Percentiles rank a stretch among this genome's conserved stretches.
phyloP scores from a whole-genome alignment of 2,329 filamentous ascomycete species.

The Ophiostoma piceae region DNA sequence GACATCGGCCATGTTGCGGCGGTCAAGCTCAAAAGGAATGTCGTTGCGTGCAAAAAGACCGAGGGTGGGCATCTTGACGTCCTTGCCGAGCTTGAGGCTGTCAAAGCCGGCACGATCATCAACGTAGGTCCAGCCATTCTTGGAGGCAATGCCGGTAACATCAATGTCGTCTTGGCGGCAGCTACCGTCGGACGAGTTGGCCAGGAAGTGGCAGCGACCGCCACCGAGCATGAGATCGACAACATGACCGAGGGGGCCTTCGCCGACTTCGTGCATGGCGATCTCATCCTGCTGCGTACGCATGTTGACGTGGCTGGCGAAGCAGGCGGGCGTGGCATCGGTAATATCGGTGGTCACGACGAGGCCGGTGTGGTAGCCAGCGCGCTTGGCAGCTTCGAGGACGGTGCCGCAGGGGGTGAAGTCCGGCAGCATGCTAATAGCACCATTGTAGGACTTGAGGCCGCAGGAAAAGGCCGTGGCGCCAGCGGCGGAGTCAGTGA shows the following conservation, averaged over 20 bases:
- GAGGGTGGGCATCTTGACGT: slow-evolving; percentile 70
- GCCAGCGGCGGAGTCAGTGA: slow-evolving; percentile 95
- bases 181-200: slow-evolving; percentile 73
- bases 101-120: slow-evolving; percentile 70
- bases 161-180: slow-evolving; percentile 77
- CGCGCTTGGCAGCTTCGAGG: slow-evolving; percentile 86
- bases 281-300: slow-evolving; percentile 83
- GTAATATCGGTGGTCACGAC: slow-evolving; percentile 94
- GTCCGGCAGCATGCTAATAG: slow-evolving; percentile 83
- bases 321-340: slow-evolving; percentile 93
- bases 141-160: slow-evolving; percentile 65
- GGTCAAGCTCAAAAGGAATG: slow-evolving; percentile 91
- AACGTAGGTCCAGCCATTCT: slow-evolving; percentile 75
- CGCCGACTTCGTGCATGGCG: slow-evolving; percentile 84
- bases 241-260: slow-evolving; percentile 77
- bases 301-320: slow-evolving; percentile 78
- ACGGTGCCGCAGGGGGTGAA: slow-evolving; percentile 83
- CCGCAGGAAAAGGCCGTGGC: slow-evolving; percentile 94
- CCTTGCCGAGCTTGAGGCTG: slow-evolving; percentile 59
- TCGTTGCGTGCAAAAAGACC: slow-evolving; percentile 79
- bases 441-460: slow-evolving; percentile 92
- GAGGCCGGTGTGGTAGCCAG: slow-evolving; percentile 85
- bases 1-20: slow-evolving; percentile 66
- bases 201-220: slow-evolving; percentile 86
- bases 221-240: slow-evolving; percentile 93